Base-by-base conservation (phyloP, 805 yeast genomes). In the Barnettozyma populi region DNA sequence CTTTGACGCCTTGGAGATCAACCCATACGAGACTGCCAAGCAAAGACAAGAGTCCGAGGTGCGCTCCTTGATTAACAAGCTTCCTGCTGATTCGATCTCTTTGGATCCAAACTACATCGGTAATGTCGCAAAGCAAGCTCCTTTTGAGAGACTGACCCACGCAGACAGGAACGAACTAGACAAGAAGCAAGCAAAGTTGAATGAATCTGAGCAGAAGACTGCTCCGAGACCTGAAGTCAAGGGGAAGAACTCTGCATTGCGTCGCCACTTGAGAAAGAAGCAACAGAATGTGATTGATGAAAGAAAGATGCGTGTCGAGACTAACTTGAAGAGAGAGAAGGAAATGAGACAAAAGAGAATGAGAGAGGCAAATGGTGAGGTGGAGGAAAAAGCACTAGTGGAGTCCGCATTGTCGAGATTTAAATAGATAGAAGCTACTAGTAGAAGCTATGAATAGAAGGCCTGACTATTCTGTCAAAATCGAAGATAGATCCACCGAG, bases 11-110 rank as follows among this genome's bases (percentile, higher is more conserved):
- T 67, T 90, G 64, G 99, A 94, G 68, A 68, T 82, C 60, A 94
- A 94, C 66, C 99, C 99, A 53, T 94, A 75, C 69, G 96, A 89
- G 66, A 79, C 96, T 9, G 80, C 86, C 46, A 84, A 87, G 64
- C 97, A 90, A 70, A 84, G 98, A 73, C 96, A 92, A 67, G 92
- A 92, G 69, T 75, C 79, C 41, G 99, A 94, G 73, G 96, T 94
- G 34, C 80, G 92, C 62, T 68, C 84, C 2, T 74, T 94, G 64
- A 69, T 94, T 62, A 87, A 92, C 69, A 94, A 94, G 68, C 73
- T 94, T 55, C 82, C 86, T 55, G 95, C 97, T 7, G 98, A 92
- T 64, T 84, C 95, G 70, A 94, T 94, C 51, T 74, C 95, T 1
- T 71, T 94, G 61, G 96, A 94, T 73, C 98, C 98, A 48, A 78